Conservation (phyloP, 805 yeast species). For the Pachysolen tannophilus region DNA sequence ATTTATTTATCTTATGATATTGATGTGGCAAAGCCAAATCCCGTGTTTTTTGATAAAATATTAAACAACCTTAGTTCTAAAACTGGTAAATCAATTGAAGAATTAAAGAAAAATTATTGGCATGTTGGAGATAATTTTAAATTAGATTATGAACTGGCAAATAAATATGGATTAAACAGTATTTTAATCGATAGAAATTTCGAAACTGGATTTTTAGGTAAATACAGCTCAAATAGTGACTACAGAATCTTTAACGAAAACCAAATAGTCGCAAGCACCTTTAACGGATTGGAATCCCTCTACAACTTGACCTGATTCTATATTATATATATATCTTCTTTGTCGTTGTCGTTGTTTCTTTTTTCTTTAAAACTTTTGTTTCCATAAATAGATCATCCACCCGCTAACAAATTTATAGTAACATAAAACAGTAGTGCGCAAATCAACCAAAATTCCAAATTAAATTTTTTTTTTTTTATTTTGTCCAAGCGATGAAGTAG, state of each 20-base stretch:
- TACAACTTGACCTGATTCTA: no score
- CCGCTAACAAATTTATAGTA: no score
- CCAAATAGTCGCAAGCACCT: neutral
- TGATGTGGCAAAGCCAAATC: slow-evolving; percentile 45
- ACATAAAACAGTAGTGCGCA: no score
- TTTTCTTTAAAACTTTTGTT: no score
- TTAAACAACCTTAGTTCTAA: slow-evolving; percentile 16
- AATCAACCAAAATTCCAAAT: no score
- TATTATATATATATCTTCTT: no score
- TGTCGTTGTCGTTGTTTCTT: no score
- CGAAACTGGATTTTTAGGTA: slow-evolving; percentile 13
- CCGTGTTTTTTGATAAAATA: slow-evolving; percentile 35
- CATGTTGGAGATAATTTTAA: slow-evolving; percentile 60
- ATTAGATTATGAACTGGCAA: slow-evolving; percentile 47
- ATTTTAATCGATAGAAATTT: slow-evolving; percentile 42
- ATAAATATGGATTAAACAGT: slow-evolving; percentile 54
- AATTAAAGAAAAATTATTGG: slow-evolving; percentile 33
- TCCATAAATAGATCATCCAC: no score
- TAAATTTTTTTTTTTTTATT: no score
- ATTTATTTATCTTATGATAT: slow-evolving; percentile 51
- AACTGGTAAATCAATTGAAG: slow-evolving; percentile 11
- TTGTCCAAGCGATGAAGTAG: no score
- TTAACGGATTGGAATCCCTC: no score
- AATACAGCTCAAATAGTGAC: neutral
- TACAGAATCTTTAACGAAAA: neutral